A percentile compares a stretch with the other conserved stretches of the same genome.
These are phyloP conservation scores for Tetragonia tetragonoides DNA, from an alignment of 148 eudicot species.

Conservation along the genomic window DNA sequence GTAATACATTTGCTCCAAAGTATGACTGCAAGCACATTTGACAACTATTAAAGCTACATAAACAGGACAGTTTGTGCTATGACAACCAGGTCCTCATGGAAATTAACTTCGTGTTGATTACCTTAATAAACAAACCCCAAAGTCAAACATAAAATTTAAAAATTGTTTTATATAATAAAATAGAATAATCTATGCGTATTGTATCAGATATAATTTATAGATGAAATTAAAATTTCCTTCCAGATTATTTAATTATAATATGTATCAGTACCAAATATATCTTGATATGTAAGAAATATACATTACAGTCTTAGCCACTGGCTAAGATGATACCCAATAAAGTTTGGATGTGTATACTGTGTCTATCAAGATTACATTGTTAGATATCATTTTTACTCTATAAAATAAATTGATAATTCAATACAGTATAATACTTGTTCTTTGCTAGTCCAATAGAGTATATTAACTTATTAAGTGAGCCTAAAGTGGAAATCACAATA, in stretches of 20 bases:
- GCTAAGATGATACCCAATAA: neutral
- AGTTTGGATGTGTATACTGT: neutral
- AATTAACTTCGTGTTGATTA: neutral
- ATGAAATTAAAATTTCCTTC: neutral
- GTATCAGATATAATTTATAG: neutral
- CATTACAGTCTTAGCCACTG: neutral
- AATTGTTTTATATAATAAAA: no score
- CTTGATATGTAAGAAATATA: neutral
- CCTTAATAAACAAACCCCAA: neutral
- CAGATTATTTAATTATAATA: neutral
- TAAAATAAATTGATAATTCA: neutral
- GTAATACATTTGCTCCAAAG: slow-evolving; percentile 98
- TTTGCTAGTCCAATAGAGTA: no score
- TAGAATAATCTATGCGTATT: neutral
- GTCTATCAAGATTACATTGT: neutral
- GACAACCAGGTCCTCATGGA: neutral
- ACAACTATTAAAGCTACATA: slow-evolving; percentile 7
- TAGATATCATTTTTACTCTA: neutral
- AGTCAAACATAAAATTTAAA: neutral
- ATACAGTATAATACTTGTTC: no score
- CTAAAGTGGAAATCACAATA: neutral
- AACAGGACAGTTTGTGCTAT: slow-evolving; percentile 1
- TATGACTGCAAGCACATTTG: slow-evolving; percentile 67
- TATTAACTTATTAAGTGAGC: no score
- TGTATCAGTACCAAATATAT: neutral